These are phyloP conservation scores for Emmonsiellopsis sp. DNA, from an alignment of 2,329 filamentous ascomycete species.

Conservation along the genomic window DNA sequence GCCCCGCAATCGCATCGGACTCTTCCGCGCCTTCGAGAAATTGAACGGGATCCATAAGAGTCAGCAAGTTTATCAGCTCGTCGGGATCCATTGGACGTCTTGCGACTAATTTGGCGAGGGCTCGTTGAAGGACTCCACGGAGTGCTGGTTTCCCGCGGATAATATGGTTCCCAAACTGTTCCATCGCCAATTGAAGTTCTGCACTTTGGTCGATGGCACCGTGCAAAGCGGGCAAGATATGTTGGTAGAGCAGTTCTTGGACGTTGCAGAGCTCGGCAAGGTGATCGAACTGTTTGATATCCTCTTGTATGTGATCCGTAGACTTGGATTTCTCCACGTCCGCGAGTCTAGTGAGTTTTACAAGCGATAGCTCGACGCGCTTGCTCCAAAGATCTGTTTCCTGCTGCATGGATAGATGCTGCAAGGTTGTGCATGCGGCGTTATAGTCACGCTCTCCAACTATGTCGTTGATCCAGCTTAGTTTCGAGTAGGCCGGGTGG, in stretches of 20 bases:
- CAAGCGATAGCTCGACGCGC: slow-evolving; percentile 82
- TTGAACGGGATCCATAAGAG: slow-evolving; percentile 57
- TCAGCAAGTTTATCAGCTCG: slow-evolving; percentile 57
- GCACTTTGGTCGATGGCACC: slow-evolving; percentile 71
- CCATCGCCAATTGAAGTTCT: slow-evolving; percentile 66
- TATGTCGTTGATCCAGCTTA: slow-evolving; percentile 94
- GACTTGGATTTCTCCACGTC: slow-evolving; percentile 35
- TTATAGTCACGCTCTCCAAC: slow-evolving; percentile 65
- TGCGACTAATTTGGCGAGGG: slow-evolving; percentile 59
- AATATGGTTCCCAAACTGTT: slow-evolving; percentile 49
- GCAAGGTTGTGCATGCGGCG: slow-evolving; percentile 62
- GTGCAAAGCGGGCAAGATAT: slow-evolving; percentile 58
- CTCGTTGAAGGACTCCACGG: slow-evolving; percentile 61
- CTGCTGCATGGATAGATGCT: slow-evolving; percentile 58
- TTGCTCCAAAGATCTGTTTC: slow-evolving; percentile 85
- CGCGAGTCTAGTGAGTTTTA: slow-evolving; percentile 70
- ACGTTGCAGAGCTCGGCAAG: slow-evolving; percentile 62
- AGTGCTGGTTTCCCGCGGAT: slow-evolving; percentile 56
- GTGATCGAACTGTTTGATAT: slow-evolving; percentile 48
- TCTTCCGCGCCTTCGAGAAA: slow-evolving; percentile 36
- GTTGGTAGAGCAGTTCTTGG: slow-evolving; percentile 69
- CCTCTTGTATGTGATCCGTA: slow-evolving; percentile 32
- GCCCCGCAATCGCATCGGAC: slow-evolving; percentile 38
- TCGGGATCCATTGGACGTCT: slow-evolving; percentile 57
- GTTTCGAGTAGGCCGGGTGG: slow-evolving; percentile 60